Evolutionary conservation across 1,284 basidiomycete species (phyloP), one percentile per base, ranked within the genome.

Genomic region (Austroboletus niveus): DNA sequence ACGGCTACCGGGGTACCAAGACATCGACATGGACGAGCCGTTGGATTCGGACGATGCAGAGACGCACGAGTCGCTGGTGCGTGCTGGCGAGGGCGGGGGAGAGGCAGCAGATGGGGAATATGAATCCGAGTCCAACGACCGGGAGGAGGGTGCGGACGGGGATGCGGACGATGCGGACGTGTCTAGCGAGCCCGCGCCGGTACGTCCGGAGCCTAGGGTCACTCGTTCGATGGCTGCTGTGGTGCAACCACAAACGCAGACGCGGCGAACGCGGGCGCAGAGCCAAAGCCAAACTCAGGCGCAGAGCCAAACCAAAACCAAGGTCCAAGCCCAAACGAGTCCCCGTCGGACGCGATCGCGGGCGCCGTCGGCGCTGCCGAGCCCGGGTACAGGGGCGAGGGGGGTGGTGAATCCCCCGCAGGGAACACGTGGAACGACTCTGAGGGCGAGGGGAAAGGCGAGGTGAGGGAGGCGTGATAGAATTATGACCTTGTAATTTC

Each of bases 11-110:
- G 51, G 17, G 15, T 54, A 14, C 32, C 54, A 68, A 40, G 54
- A 48, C 3, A 7, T 56, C 4, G 57, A 66, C 7, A 22, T 50
- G 31, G n/a, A 4, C 32, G 48, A 53, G 4, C 61, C 62, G 14
- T 58, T 52, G 5, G 65, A 69, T 35, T 66, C 65, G 20, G 68
- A 70, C 39, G 65, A 67, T 35, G 60, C 52, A 29, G 63, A 69
- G 45, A 70, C 57, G 4, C 65, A 67, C 34, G 45, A 14, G 4
- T 38, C 36, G 1, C 51, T 70, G 47, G 38, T 55, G 11, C 45
- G 36, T 27, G 29, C 6, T 10, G 43, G 12, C 8, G 7, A 22
- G 17, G 8, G 22, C 6, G 38, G 5, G 6, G 32, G 10, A 10
- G 38, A 8, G 35, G n/a, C 15, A 12, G 17, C 14, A 12, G 10